Base-by-base conservation (phyloP, 768 basidiomycete genomes). In the Boletus sp. region DNA sequence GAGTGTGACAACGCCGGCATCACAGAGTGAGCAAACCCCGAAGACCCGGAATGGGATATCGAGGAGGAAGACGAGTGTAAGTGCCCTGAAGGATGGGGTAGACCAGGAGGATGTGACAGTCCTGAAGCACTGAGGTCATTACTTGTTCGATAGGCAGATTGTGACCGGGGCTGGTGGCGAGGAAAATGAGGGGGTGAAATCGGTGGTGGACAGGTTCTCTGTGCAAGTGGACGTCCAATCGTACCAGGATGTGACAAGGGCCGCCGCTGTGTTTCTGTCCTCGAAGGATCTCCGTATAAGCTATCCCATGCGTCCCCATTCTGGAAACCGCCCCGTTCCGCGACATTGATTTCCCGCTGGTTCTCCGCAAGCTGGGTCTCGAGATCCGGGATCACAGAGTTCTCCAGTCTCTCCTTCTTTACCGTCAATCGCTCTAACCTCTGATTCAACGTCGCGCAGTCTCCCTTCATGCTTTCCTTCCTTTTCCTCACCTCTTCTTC, bases 351-450 rank as follows among this genome's bases (percentile, higher is more conserved):
- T 70, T 92, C 86, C 28, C 74, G 74, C 61, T 82, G 80, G 49
- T 89, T 72, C 42, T 80, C 80, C 56, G 75, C 75, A 42, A 92
- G 75, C 68, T 86, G 83, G 48, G 81, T 79, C 71, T 90, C 89
- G 41, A 93, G 76, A 57, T 89, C 89, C 1, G 79, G 79, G 17
- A 93, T 76, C 14, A 79, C 73, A 32, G 72, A 73, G 5, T 64
- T 73, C 65, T 89, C 87, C 50, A 91, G 70, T 67, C 81, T 88
- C 50, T 91, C 90, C 65, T 78, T 79, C 75, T 85, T 87, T 54
- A 73, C 76, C 30, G 68, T 77, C 52, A 92, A 71, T 65, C 82
- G 84, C 56, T 96, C 94, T 56, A 92, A 72, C 65, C 82, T 82
- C 61, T 83, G 82, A 3, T 73, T 77, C 54, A 88, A 67, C 1